Conservation (phyloP, 805 yeast genomes). For the Ogataea salicorniae region DNA sequence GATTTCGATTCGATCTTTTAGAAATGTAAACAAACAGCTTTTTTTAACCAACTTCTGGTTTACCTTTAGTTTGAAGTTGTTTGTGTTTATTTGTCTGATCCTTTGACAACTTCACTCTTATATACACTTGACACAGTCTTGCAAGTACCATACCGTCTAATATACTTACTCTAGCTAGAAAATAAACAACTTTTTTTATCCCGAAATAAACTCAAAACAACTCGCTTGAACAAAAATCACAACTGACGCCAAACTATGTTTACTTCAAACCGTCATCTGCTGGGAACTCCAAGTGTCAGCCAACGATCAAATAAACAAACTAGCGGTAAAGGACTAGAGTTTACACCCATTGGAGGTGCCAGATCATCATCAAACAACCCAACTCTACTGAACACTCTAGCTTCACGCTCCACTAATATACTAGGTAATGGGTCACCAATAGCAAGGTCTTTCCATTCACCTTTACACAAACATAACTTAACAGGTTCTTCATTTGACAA, state of each 20-base stretch:
- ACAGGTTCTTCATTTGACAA: constrained; percentile 21
- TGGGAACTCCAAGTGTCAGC: constrained; percentile 26
- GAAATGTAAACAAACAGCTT: background rate
- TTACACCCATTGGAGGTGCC: constrained; percentile 38
- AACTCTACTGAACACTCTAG: constrained; percentile 14
- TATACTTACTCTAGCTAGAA: no score
- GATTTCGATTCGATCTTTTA: background rate
- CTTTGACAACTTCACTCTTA: no score
- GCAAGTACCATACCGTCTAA: no score
- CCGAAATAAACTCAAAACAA: no score
- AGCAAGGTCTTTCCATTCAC: constrained; percentile 2
- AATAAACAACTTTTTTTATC: no score
- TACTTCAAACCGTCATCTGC: constrained; percentile 24
- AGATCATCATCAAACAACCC: constrained; percentile 7
- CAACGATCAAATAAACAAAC: constrained; percentile 9
- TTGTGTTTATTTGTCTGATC: background rate
- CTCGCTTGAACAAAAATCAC: background rate
- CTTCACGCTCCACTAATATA: constrained; percentile 10
- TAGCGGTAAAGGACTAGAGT: constrained; percentile 27
- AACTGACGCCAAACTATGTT: constrained; percentile 18
- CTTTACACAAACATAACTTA: constrained; percentile 1
- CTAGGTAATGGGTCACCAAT: constrained; percentile 12
- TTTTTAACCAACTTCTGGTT: background rate
- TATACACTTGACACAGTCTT: no score
- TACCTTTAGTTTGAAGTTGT: background rate